Conservation (phyloP, 306 rosid genomes). For the Vigna hirtella region DNA sequence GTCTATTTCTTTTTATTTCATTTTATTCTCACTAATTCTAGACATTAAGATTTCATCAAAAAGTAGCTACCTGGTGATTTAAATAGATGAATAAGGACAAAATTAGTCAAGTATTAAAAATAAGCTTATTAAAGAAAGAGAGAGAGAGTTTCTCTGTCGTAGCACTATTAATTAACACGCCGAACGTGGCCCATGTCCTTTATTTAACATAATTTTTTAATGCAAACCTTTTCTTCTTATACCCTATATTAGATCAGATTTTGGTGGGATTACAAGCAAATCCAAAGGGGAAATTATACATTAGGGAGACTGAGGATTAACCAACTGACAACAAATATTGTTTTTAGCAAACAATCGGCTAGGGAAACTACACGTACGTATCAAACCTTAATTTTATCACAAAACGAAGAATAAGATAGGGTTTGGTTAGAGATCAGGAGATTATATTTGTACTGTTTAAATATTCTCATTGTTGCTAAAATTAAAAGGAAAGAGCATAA, state of each 20-base stretch:
- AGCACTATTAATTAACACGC: neutral
- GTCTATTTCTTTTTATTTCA: conserved; percentile 14
- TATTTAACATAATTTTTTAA: conserved; percentile 23
- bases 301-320: conserved; percentile 17
- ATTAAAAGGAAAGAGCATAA: neutral
- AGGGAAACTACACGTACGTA: neutral
- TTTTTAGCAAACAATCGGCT: neutral
- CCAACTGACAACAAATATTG: conserved; percentile 24
- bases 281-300: conserved; percentile 11
- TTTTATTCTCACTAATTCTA: conserved; percentile 17
- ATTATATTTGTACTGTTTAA: neutral
- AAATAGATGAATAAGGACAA: conserved; percentile 33
- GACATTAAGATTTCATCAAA: conserved; percentile 38
- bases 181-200: conserved; percentile 38
- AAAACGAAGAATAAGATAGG: neutral
- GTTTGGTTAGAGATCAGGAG: neutral
- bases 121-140: neutral
- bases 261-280: conserved; percentile 41
- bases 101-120: neutral
- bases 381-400: conserved; percentile 37
- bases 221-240: conserved; percentile 1
- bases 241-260: conserved; percentile 32
- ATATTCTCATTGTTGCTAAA: neutral
- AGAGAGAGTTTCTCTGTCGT: conserved; percentile 27
- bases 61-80: conserved; percentile 16